Evolutionary conservation across 2,329 filamentous ascomycete genomes (phyloP), one percentile per base, ranked within the genome.

Genomic region (Trichoderma koningii): DNA sequence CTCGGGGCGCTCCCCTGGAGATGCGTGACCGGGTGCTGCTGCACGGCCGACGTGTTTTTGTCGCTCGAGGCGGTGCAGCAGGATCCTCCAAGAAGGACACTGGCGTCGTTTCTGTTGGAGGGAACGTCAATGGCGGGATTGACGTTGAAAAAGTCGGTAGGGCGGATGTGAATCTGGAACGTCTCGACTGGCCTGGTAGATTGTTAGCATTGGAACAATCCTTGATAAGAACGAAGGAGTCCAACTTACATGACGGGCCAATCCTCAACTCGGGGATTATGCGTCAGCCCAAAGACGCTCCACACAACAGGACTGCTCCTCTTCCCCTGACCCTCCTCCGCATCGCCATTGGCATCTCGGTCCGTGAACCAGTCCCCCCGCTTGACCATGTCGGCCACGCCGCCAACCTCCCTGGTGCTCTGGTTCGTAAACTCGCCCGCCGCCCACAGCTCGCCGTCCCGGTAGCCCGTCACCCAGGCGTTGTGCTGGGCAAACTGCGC

Each of bases 361-460:
- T 66, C 67, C 5, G 73, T 75, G 59, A 83, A 82, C 78, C 78
- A 80, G 63, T 83, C 81, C 0, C 78, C 78, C 30, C 82, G 73
- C 67, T 74, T 73, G 2, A 81, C 76, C 81, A 83, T 83, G 64
- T 78, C 78, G 53, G 74, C 73, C 10, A 83, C 80, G 4, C 82
- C 82, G 3, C 78, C 79, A 15, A 68, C 71, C 66, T 78, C 81
- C 45, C 69, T 71, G 2, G 71, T 74, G 66, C 80, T 81, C 74
- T 83, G 81, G 66, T 83, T 83, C 3, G 81, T 83, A 59, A 79
- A 83, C 69, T 82, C 79, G 7, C 82, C 82, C 3, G 80, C 81
- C 1, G 81, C 82, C 76, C 77, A 84, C 15, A 83, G 71, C 73
- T 84, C 82, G 38, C 77, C 79, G 65, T 84, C 82, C 3, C 78